Base-by-base conservation (phyloP, 345 rosid species). In the Euphorbia tirucalli region DNA sequence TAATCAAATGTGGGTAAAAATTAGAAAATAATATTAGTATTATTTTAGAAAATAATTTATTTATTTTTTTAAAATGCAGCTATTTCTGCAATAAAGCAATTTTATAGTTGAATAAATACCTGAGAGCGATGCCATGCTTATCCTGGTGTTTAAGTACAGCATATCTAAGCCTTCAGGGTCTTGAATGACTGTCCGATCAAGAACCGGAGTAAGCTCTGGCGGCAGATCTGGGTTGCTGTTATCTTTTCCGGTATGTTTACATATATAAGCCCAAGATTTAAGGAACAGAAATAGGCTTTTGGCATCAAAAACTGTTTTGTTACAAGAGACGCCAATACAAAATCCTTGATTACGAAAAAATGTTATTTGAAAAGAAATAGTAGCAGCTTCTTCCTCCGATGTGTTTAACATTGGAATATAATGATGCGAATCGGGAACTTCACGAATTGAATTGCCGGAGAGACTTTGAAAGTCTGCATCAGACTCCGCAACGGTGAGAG, bases 241-340 rank as follows among this genome's bases (percentile, higher is more conserved):
- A 11, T 7, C 3, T n/a, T n/a, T n/a, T n/a, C n/a, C n/a, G n/a
- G n/a, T n/a, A 19, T 16, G 0, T 18, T 44, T 73, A 56, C 57
- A 64, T 2, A 57, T 27, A 30, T 73, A 27, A 46, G 71, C 76
- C 76, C 71, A 66, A 1, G 76, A 39, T 30, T 73, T 73, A 13
- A 66, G n/a, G 30, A 65, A 65, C 66, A 73, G 19, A 15, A 14
- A 30, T 31, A 35, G 6, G 11, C 70, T 65, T 57, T 57, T 65
- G 14, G 65, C 76, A 61, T 73, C 76, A 3, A 73, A 22, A n/a
- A 65, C 27, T 0, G 30, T 71, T 50, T 65, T 71, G 64, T 65
- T 56, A 6, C 19, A 14, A 3, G 76, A 52, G 44, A 57, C 4
- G 28, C 76, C 76, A 19, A 73, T 41, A 24, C 65, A 56, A 28